phyloP scores from a whole-genome alignment of 148 eudicot species.

The Rheum nobile region DNA sequence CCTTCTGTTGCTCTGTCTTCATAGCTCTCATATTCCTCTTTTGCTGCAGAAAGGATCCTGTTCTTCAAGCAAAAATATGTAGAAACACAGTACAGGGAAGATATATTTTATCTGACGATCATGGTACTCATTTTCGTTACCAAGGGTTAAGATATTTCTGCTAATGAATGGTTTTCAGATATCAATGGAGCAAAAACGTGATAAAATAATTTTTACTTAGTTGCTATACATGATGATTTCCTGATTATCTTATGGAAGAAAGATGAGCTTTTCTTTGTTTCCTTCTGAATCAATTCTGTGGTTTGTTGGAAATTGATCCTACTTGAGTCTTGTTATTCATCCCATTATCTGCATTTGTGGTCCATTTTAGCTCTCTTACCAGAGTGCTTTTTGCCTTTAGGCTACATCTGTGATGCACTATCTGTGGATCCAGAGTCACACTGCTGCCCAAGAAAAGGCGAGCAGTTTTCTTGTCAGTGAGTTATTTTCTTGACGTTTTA shows the following conservation, averaged over 20 bases:
- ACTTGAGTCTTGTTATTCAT: background rate
- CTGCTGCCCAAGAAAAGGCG: slow-evolving; percentile 71
- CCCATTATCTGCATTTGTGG: background rate
- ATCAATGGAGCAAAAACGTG: background rate
- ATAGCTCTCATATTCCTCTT: slow-evolving; percentile 4
- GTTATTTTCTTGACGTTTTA: slow-evolving; percentile 28
- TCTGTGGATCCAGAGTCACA: slow-evolving; percentile 68
- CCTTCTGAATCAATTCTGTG: background rate
- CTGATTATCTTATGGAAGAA: background rate
- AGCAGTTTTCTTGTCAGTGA: slow-evolving; percentile 94
- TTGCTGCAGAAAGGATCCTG: slow-evolving; percentile 44
- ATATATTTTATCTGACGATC: slow-evolving; percentile 75
- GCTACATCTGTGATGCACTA: slow-evolving; percentile 82
- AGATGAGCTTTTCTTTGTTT: background rate
- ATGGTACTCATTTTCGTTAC: slow-evolving; percentile 30
- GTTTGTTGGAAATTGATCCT: background rate
- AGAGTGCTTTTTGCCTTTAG: slow-evolving; percentile 24
- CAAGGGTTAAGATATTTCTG: background rate
- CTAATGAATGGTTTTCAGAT: background rate
- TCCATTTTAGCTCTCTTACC: slow-evolving; percentile 11
- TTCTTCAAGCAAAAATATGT: slow-evolving; percentile 38
- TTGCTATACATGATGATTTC: background rate
- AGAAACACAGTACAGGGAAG: slow-evolving; percentile 91
- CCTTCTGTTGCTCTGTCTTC: background rate
- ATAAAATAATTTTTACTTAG: background rate